Evolutionary conservation across 1,284 basidiomycete genomes (phyloP).

Genomic region (Inonotus obliquus): DNA sequence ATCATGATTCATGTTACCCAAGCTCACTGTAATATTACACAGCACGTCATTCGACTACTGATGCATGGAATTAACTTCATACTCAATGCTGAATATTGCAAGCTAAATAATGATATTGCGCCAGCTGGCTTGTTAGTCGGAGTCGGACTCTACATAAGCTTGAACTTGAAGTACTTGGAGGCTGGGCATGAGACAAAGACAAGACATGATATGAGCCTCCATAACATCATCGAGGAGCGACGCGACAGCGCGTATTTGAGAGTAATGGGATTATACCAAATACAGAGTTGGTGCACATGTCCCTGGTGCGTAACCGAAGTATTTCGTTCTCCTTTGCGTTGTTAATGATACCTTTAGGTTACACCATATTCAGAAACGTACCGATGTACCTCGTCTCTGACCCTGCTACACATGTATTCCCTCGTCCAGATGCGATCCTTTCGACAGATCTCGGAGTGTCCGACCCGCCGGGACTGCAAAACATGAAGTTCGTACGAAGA

Average conservation of each 20-base stretch:
- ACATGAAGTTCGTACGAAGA: constrained; percentile 61
- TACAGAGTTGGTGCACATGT: constrained; percentile 16
- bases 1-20: neutral
- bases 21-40: neutral
- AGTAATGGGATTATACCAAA: constrained; percentile 26
- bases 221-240: constrained; percentile 47
- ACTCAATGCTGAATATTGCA: too few species aligned
- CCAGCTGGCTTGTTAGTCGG: too few species aligned
- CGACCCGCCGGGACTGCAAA: constrained; percentile 48
- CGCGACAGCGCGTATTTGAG: constrained; percentile 33
- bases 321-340: constrained; percentile 27
- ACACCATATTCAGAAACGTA: constrained; percentile 76
- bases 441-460: constrained; percentile 34
- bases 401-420: constrained; percentile 39
- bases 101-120: too few species aligned
- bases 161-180: constrained; percentile 58
- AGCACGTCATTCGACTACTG: neutral
- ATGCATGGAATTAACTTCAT: neutral
- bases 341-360: constrained; percentile 50
- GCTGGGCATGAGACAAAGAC: constrained; percentile 46
- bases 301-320: constrained; percentile 4
- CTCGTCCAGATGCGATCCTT: constrained; percentile 45
- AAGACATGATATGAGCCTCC: constrained; percentile 30
- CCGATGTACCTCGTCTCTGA: constrained; percentile 69
- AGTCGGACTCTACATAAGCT: constrained; percentile 38